Evolutionary conservation across 805 yeast species (phyloP).

Genomic region (Yamadazyma endophytica): DNA sequence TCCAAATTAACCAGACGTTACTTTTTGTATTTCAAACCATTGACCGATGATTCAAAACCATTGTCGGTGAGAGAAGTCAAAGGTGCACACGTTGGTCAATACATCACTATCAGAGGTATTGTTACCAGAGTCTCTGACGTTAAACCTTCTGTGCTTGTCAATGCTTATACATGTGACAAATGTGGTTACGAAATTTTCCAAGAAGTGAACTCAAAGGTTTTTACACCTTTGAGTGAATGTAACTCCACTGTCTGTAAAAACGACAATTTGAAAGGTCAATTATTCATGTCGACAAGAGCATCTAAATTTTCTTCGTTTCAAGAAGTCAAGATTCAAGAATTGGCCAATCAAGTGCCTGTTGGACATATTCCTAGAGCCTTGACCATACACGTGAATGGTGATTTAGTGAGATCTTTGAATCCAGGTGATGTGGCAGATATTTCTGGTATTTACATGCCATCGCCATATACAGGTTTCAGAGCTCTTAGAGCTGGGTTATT

Average conservation of each 20-base stretch:
- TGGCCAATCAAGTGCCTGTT: slow-evolving; percentile 94
- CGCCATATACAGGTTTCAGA: slow-evolving; percentile 92
- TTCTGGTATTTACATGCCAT: slow-evolving; percentile 87
- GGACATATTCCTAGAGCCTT: slow-evolving; percentile 94
- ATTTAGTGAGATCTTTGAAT: slow-evolving; percentile 75
- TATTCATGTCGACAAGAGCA: slow-evolving; percentile 91
- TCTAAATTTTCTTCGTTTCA: slow-evolving; percentile 94
- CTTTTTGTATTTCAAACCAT: slow-evolving; percentile 80
- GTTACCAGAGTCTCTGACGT: slow-evolving; percentile 95
- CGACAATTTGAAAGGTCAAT: slow-evolving; percentile 82
- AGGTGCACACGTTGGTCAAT: slow-evolving; percentile 78
- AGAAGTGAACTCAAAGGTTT: slow-evolving; percentile 81
- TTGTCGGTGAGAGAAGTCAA: slow-evolving; percentile 86
- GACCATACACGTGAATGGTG: slow-evolving; percentile 86
- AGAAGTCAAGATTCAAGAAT: slow-evolving; percentile 91
- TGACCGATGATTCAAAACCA: slow-evolving; percentile 50
- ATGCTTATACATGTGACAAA: slow-evolving; percentile 95
- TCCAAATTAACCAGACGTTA: slow-evolving; percentile 84
- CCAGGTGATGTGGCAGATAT: slow-evolving; percentile 97
- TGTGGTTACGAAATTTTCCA: slow-evolving; percentile 97
- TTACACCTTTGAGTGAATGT: slow-evolving; percentile 86
- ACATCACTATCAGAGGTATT: slow-evolving; percentile 89
- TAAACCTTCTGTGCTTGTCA: slow-evolving; percentile 85
- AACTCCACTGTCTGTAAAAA: slow-evolving; percentile 72
- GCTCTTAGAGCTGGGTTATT: slow-evolving; percentile 90